Evolutionary conservation across 2,329 filamentous ascomycete genomes (phyloP), one percentile per base, ranked within the genome.

Genomic region (Diplodia corticola): DNA sequence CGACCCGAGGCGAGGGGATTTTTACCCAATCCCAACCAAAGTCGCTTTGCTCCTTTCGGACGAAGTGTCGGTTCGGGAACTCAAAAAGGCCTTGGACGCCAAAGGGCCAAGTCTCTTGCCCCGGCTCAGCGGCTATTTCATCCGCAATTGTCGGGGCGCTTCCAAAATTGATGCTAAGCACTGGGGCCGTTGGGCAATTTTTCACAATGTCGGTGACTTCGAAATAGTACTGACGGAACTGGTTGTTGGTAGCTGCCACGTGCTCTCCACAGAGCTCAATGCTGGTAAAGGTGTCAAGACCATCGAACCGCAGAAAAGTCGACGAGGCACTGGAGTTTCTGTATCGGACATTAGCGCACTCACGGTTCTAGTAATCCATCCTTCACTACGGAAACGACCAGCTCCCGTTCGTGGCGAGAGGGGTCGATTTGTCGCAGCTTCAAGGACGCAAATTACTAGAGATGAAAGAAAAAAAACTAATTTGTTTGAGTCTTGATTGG

Each of bases 221-320:
- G 67, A 88, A 88, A 48, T 80, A 81, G 73, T 86, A 88, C 70
- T 89, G 86, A 1, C 86, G 80, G 70, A 89, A 89, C 71, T 88
- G 86, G 68, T 88, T 88, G 70, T 88, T 80, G 0, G 86, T 87
- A 6, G 79, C 80, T 2, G 83, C 86, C 3, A 89, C 80, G 63
- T 80, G 76, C 24, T 84, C 73, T 0, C 80, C 82, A 68, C 86
- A 89, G 40, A 89, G 78, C 6, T 80, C 77, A 53, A 89, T 81
- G 10, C 82, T 82, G 5, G 85, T 79, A 69, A 87, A 88, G 0
- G 86, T 89, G 69, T 89, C 86, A 2, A 89, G 78, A 6, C 86
- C 86, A 65, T 89, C 82, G 75, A 89, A 89, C 0, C 88, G 77
- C 1, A 89, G 80, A 79, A 82, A 88, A 3, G 82, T 86, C 7